Base-by-base conservation (phyloP, 2,329 filamentous ascomycete species). In the Penicillium polonicum region DNA sequence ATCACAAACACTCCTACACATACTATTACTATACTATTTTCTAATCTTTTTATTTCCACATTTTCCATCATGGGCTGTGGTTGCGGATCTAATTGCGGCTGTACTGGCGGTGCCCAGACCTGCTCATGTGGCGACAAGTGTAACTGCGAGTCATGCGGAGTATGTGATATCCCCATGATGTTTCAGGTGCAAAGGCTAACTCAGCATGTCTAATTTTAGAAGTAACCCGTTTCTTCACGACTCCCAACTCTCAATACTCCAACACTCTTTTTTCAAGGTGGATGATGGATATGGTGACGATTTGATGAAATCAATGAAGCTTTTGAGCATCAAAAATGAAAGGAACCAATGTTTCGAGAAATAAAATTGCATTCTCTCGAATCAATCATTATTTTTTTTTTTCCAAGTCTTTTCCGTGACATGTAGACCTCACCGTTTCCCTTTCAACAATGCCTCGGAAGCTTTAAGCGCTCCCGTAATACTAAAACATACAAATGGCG, bases 111-210 rank as follows among this genome's bases (percentile, higher is more conserved):
- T 52, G 57, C 68, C 21, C 63, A 69, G 45, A 63, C 48, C 56
- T 76, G 73, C 61, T 68, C 68, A 55, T 76, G 73, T 58, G 65
- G 65, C 44, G 65, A 67, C 55, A 65, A 61, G 58, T 76, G 73
- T 59, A 50, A 64, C 62, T 76, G 73, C 68, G 70, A 73, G 67
- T 67, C 68, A 66, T 76, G 73, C 63, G 72, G 72, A 68, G 73
- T 76, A 75, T 64, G 73, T 72, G 55, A 59, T 41, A n/a, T 7
- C 35, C 29, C 31, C 42, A 44, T 17, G 9, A 5, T 36, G 13
- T 41, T 17, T 33, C n/a, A 35, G 31, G n/a, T 58, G 36, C 53
- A 45, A 56, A 42, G 44, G 38, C 61, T 62, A 46, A 64, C 53
- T 23, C 35, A 33, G 25, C 41, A 35, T 36, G 17, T n/a, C 25